Conservation (phyloP, 441 rosid species). For the Euphorbia schlechtendalii region DNA sequence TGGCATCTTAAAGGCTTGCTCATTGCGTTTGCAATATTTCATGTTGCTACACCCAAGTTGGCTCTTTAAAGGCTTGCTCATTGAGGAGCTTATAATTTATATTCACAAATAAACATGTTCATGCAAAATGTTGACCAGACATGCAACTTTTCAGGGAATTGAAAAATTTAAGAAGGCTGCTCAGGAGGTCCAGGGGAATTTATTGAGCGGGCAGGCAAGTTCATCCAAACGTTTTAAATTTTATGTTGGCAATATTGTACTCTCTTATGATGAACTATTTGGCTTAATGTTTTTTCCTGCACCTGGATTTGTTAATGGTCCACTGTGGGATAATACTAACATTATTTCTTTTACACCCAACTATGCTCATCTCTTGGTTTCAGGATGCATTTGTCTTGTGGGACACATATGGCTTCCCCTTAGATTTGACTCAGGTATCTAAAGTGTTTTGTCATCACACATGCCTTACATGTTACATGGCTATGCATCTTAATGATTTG, state of each 20-base stretch:
- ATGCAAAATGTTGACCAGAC: background rate
- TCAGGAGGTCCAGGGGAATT: conserved; percentile 68
- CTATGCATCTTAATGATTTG: conserved; percentile 16
- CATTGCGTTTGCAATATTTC: too few relatives aligned
- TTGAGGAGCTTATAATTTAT: background rate
- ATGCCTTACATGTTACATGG: conserved; percentile 12
- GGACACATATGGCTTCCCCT: conserved; percentile 95
- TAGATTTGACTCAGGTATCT: conserved; percentile 95
- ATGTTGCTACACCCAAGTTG: too few relatives aligned
- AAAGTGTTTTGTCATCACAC: background rate
- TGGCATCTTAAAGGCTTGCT: background rate
- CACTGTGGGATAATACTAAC: background rate
- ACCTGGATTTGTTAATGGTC: too few relatives aligned
- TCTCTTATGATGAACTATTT: background rate
- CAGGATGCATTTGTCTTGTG: conserved; percentile 97
- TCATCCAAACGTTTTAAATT: conserved; percentile 2
- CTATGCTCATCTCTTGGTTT: conserved; percentile 23
- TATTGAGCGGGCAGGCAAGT: conserved; percentile 70
- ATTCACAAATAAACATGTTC: background rate
- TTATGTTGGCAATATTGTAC: background rate
- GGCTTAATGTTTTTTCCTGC: background rate
- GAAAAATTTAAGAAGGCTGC: conserved; percentile 92
- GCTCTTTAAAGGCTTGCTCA: too few relatives aligned
- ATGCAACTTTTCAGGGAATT: conserved; percentile 54
- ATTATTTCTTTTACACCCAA: conserved; percentile 13